phyloP scores from a whole-genome alignment of 179 eudicot species.

The Beta corolliflora region DNA sequence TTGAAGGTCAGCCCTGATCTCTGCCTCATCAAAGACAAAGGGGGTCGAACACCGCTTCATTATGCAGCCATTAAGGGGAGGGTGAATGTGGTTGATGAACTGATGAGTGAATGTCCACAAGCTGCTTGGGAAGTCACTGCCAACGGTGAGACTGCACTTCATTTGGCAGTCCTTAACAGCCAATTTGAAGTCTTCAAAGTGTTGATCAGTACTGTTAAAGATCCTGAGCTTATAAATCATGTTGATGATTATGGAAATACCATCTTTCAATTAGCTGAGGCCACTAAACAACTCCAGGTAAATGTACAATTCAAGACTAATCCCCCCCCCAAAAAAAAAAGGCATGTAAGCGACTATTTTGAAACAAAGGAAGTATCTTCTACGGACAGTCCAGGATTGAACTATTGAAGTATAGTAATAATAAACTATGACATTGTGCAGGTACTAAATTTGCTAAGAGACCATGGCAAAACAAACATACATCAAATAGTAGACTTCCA shows the following conservation, averaged over 20 bases:
- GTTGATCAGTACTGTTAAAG: neutral
- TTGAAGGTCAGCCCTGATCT: slow-evolving; percentile 15
- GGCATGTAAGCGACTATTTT: too few species aligned
- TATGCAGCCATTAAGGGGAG: slow-evolving; percentile 30
- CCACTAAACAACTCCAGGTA: neutral
- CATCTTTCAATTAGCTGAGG: neutral
- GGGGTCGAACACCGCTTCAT: slow-evolving; percentile 27
- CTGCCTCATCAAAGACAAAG: slow-evolving; percentile 29
- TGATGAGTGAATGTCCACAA: slow-evolving; percentile 20
- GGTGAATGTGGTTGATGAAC: slow-evolving; percentile 17
- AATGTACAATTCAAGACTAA: too few species aligned
- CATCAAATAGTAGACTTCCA: neutral
- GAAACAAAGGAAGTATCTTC: too few species aligned
- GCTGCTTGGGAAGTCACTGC: slow-evolving; percentile 23
- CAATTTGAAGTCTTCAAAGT: slow-evolving; percentile 31
- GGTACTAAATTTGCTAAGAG: slow-evolving; percentile 16
- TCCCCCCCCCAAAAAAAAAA: too few species aligned
- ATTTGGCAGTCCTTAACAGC: slow-evolving; percentile 30
- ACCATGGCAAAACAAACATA: slow-evolving; percentile 2
- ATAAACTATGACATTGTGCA: neutral
- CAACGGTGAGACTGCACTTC: slow-evolving; percentile 33
- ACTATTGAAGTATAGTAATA: too few species aligned
- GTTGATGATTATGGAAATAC: neutral
- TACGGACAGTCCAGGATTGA: too few species aligned
- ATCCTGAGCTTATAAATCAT: neutral